A percentile compares a stretch with the other conserved stretches of the same genome.
These are phyloP conservation scores for Cyberlindnera sargentensis DNA, from an alignment of 805 yeast species.

Conservation along the genomic window DNA sequence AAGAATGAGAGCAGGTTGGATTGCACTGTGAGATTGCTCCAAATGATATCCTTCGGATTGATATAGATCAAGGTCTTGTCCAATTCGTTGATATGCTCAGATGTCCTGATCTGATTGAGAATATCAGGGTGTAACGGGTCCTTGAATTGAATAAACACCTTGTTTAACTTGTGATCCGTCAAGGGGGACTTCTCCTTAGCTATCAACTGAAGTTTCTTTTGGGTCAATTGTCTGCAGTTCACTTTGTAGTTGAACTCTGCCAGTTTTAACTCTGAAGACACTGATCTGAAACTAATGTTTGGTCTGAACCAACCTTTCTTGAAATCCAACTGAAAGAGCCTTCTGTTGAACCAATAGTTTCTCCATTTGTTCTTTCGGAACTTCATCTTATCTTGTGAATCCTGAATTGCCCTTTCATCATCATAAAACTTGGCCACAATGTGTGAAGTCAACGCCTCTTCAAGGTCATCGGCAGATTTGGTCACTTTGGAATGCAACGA, in stretches of 20 bases:
- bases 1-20: slow-evolving; percentile 30
- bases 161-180: slow-evolving; percentile 27
- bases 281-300: neutral
- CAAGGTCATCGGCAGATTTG: slow-evolving; percentile 29
- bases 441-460: slow-evolving; percentile 32
- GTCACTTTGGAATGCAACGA: slow-evolving; percentile 25
- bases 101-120: slow-evolving; percentile 51
- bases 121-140: slow-evolving; percentile 51
- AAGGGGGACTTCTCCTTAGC: slow-evolving; percentile 18
- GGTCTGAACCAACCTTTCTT: neutral
- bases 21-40: slow-evolving; percentile 51
- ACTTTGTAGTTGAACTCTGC: slow-evolving; percentile 3
- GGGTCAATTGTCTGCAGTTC: slow-evolving; percentile 6
- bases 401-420: neutral
- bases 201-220: slow-evolving; percentile 10
- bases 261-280: neutral
- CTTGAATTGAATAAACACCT: slow-evolving; percentile 58
- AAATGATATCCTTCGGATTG: slow-evolving; percentile 60
- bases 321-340: neutral
- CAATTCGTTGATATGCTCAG: slow-evolving; percentile 35
- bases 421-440: slow-evolving; percentile 13
- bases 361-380: slow-evolving; percentile 1
- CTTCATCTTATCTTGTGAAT: neutral
- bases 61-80: slow-evolving; percentile 42
- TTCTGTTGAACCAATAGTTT: slow-evolving; percentile 1